These are phyloP conservation scores for Chlorella ohadii DNA, from an alignment of 139 green algal genomes.

Conservation along the genomic window DNA sequence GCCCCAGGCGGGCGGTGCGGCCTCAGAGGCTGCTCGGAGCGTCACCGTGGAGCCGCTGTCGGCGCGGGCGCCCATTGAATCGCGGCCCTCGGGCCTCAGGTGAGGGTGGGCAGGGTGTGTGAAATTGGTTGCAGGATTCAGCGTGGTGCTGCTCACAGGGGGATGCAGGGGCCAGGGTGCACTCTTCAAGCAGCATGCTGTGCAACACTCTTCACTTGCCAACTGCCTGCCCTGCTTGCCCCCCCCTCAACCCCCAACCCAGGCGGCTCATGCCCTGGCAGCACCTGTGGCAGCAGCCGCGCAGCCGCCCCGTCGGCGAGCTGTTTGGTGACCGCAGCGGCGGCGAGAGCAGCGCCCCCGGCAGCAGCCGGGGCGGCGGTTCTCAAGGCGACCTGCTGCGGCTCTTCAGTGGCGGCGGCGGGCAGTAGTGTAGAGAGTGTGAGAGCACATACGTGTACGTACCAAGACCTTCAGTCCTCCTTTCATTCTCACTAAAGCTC, in stretches of 20 bases:
- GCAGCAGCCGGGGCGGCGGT: neutral
- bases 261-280: slow-evolving; percentile 32
- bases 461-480: too few relatives aligned
- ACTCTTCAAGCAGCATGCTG: too few relatives aligned
- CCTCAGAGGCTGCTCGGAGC: neutral
- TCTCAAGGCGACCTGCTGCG: neutral
- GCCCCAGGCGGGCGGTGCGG: neutral
- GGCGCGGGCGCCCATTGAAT: neutral
- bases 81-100: neutral
- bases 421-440: too few relatives aligned
- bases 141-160: too few relatives aligned
- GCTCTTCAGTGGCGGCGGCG: too few relatives aligned
- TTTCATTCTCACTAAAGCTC: too few relatives aligned
- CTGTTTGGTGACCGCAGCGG: too few relatives aligned
- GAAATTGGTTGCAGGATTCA: too few relatives aligned
- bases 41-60: neutral
- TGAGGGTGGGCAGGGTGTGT: neutral
- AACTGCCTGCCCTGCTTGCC: neutral
- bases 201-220: neutral
- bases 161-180: too few relatives aligned
- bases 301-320: neutral
- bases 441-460: too few relatives aligned
- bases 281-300: neutral
- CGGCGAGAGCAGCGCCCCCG: neutral
- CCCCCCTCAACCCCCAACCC: neutral